Evolutionary conservation across 2,329 filamentous ascomycete species (phyloP).

Genomic region (Paraconiothyrium brasiliense): DNA sequence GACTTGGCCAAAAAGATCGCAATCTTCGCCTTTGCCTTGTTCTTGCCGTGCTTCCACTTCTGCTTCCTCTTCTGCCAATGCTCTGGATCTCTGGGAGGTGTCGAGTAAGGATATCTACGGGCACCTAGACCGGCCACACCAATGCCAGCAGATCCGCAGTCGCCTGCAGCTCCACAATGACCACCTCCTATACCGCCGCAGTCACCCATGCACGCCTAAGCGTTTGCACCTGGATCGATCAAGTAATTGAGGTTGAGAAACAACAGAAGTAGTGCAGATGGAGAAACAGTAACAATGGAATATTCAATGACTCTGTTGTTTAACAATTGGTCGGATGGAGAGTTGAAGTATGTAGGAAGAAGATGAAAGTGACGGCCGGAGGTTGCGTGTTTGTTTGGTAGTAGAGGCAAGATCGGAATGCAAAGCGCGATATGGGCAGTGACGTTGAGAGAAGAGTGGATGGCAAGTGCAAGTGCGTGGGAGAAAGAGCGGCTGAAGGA

Average conservation of each 20-base stretch:
- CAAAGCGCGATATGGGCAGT: background rate
- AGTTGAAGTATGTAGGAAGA: background rate
- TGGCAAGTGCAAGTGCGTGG: too few species aligned
- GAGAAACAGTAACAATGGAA: background rate
- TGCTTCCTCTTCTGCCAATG: background rate
- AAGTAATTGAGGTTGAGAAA: too few species aligned
- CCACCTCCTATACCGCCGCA: background rate
- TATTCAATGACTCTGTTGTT: too few species aligned
- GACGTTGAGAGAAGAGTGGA: too few species aligned
- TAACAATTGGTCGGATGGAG: background rate
- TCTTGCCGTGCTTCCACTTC: conserved; percentile 6
- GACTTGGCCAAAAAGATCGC: background rate
- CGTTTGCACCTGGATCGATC: background rate
- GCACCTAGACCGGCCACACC: background rate
- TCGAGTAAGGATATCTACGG: background rate
- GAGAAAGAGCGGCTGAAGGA: too few species aligned
- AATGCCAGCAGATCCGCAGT: background rate
- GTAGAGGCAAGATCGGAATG: too few species aligned
- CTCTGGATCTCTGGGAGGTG: conserved; percentile 1
- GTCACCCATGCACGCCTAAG: conserved; percentile 5
- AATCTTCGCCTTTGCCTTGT: conserved; percentile 6
- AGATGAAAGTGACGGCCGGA: background rate
- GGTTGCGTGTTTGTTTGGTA: background rate
- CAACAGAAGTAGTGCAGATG: background rate
- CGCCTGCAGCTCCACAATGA: background rate